Conservation (phyloP, 2,329 filamentous ascomycete species). For the Dryadomyces sulphureus region DNA sequence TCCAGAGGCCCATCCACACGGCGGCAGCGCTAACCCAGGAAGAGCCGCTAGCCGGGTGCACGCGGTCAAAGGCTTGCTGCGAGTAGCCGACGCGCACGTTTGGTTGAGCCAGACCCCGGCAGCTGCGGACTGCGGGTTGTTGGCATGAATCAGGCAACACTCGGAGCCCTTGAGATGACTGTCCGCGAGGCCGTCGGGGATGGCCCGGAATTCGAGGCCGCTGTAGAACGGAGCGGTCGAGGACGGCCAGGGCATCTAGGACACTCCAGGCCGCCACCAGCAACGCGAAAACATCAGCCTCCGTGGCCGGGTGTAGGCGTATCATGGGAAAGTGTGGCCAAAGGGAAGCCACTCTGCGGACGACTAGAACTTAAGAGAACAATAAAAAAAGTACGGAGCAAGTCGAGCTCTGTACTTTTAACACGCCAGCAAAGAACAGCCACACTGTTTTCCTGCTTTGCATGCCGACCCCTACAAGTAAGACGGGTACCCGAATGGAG, state of each 20-base stretch:
- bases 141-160: neutral
- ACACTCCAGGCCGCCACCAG: neutral
- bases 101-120: neutral
- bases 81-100: neutral
- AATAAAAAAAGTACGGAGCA: no score
- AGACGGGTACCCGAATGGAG: no score
- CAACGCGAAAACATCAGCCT: neutral
- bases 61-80: neutral
- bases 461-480: no score
- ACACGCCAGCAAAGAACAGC: no score
- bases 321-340: no score
- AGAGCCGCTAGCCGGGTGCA: neutral
- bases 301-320: neutral
- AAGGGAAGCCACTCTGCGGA: no score
- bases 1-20: neutral
- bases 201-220: neutral
- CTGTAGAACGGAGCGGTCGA: neutral
- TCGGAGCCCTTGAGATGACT: neutral
- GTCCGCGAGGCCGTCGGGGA: neutral
- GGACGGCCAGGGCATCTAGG: neutral
- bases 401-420: no score
- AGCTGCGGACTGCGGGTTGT: neutral
- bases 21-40: neutral
- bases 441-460: no score
- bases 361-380: no score